Base-by-base conservation (phyloP, 352 stramenopile genomes). In the Globisporangium apiculatum region DNA sequence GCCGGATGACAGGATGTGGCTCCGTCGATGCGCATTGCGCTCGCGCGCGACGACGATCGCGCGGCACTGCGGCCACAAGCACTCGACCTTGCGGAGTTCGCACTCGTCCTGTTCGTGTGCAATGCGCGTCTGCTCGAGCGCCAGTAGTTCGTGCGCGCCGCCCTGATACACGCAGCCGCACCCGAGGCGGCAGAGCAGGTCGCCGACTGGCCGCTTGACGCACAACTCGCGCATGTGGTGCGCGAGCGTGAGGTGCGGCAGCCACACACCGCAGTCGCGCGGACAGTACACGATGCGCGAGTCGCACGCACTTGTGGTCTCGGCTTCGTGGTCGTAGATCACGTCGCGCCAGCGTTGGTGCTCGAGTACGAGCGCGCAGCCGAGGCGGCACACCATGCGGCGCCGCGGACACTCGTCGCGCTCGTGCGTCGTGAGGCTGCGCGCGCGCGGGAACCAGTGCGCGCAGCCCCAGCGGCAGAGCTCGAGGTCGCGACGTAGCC, bases 31-130 rank as follows among this genome's bases (percentile, higher is more conserved):
- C 18, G 66, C 62, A 40, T 87, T 89, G 31, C 78, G 71, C 17
- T 92, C 78, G 47, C 74, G 78, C 1, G 83, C 79, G 7, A 77
- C 7, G 37, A 89, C 73, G 3, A 58, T 40, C 1, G 67, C 75
- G 14, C 73, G 65, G 55, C 83, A 92, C 42, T 77, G 75, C 11
- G 79, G 79, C 83, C 83, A 92, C 36, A 75, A 87, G 58, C 83
- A 92, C 53, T 76, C 69, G 5, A 90, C 78, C 53, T 86, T 82
- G 5, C 83, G 83, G 7, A 85, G 53, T 14, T 57, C 54, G 40
- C 83, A 92, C 38, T 81, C 75, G 36, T 92, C 83, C 65, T 87
- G 68, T 43, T 92, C 83, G 55, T 92, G 83, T 7, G 74, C 69
- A 3, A 82, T 71, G 4, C 83, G 78, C 36, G 71, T 71, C 61